Evolutionary conservation across 2,329 filamentous ascomycete species (phyloP).

Genomic region (Penicillium occitanis): DNA sequence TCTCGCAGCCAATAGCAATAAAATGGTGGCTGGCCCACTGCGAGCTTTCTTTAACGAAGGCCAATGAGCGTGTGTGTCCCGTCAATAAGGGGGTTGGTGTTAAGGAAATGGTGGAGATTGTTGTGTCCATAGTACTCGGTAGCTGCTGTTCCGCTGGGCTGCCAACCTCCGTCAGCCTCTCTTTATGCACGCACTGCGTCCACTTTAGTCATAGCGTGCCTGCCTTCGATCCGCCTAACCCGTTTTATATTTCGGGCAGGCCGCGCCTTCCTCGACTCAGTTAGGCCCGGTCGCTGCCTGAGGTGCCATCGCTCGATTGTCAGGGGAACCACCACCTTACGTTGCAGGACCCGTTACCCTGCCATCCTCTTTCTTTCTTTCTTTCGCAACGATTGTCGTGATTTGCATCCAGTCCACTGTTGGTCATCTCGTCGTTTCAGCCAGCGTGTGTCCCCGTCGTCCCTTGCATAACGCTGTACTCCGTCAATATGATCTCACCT

Average conservation of each 20-base stretch:
- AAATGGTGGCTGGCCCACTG: constrained; percentile 2
- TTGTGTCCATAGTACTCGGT: background rate
- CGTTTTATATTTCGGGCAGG: background rate
- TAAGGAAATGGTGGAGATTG: background rate
- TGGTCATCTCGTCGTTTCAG: background rate
- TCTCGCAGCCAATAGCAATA: constrained; percentile 1
- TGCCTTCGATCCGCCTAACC: constrained; percentile 8
- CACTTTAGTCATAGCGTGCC: background rate
- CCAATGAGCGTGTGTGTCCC: background rate
- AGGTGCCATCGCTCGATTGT: constrained; percentile 5
- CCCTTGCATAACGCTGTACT: background rate
- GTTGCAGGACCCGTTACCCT: background rate
- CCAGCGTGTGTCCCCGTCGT: background rate
- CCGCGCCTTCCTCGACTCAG: background rate
- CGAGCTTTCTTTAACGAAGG: background rate
- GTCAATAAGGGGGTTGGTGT: constrained; percentile 1
- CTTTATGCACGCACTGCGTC: background rate
- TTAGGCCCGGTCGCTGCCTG: background rate
- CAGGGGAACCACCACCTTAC: constrained; percentile 3
- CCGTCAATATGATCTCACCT: background rate
- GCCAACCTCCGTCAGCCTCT: background rate
- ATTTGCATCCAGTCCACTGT: background rate
- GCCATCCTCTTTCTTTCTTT: background rate
- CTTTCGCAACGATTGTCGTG: background rate
- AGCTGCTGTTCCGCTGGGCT: too few relatives aligned